phyloP scores from a whole-genome alignment of 805 yeast genomes.

The Spathaspora passalidarum region DNA sequence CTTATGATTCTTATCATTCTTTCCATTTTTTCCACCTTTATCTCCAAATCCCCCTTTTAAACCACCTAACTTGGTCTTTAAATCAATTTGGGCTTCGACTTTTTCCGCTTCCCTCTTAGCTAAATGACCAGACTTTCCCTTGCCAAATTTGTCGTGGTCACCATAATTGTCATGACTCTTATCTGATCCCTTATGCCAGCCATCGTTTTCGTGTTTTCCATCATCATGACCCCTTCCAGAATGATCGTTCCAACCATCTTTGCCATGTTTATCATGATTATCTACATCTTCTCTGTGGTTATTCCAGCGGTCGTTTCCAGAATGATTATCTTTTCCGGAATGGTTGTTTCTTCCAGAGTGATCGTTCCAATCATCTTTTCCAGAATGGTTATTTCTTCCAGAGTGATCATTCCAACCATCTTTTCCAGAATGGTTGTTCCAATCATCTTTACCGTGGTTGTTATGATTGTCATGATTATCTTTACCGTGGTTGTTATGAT shows the following conservation, averaged over 20 bases:
- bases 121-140: not conserved
- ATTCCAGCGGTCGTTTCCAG: not conserved
- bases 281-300: no score
- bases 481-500: no score
- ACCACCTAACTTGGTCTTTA: not conserved
- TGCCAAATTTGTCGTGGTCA: not conserved
- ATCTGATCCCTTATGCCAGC: not conserved
- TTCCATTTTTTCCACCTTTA: conserved; percentile 1
- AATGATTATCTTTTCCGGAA: no score
- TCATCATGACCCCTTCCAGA: not conserved
- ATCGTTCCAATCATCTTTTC: not conserved
- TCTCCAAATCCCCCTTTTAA: not conserved
- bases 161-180: not conserved
- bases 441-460: no score
- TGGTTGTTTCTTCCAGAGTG: no score
- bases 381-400: no score
- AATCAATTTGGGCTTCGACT: not conserved
- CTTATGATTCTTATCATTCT: not conserved
- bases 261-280: not conserved
- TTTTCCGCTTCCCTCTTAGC: not conserved
- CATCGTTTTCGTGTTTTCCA: not conserved
- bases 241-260: not conserved
- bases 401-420: no score
- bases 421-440: not conserved
- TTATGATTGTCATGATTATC: no score